Conservation (phyloP, 2,329 filamentous ascomycete genomes). For the Teratosphaeria nubilosa region DNA sequence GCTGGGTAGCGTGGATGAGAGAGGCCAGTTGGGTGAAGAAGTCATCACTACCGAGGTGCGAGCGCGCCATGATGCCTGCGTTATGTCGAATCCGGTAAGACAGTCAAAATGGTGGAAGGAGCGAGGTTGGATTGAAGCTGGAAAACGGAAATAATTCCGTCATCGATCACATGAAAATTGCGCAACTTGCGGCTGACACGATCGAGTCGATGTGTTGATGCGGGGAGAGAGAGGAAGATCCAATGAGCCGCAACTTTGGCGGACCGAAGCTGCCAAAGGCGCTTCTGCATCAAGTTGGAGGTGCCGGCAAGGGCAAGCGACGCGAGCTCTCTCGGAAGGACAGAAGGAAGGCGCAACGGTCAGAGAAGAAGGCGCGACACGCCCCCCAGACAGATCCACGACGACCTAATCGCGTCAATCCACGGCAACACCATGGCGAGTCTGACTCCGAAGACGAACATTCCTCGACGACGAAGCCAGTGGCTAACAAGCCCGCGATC, state of each 20-base stretch:
- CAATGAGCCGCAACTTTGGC: constrained; percentile 18
- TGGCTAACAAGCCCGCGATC: constrained; percentile 7
- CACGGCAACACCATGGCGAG: constrained; percentile 15
- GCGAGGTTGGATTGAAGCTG: background rate
- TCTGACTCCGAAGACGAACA: constrained; percentile 20
- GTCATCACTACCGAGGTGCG: constrained; percentile 54
- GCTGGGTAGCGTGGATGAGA: constrained; percentile 57
- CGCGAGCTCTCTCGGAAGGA: constrained; percentile 22
- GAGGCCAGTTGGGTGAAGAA: constrained; percentile 62
- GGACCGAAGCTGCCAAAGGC: constrained; percentile 37
- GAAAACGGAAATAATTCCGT: background rate
- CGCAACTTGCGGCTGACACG: background rate
- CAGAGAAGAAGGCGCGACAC: constrained; percentile 46
- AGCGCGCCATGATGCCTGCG: constrained; percentile 23
- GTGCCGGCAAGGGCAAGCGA: constrained; percentile 11
- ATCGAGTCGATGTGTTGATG: background rate
- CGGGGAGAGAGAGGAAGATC: background rate
- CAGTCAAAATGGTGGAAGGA: background rate
- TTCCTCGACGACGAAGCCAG: constrained; percentile 20
- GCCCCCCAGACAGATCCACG: constrained; percentile 1
- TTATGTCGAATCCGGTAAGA: background rate
- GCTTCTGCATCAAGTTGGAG: constrained; percentile 34
- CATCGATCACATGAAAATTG: background rate
- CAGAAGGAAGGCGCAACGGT: constrained; percentile 55
- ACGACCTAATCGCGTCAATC: constrained; percentile 2